phyloP scores from a whole-genome alignment of 2,329 filamentous ascomycete genomes.

The Fusarium subglutinans region DNA sequence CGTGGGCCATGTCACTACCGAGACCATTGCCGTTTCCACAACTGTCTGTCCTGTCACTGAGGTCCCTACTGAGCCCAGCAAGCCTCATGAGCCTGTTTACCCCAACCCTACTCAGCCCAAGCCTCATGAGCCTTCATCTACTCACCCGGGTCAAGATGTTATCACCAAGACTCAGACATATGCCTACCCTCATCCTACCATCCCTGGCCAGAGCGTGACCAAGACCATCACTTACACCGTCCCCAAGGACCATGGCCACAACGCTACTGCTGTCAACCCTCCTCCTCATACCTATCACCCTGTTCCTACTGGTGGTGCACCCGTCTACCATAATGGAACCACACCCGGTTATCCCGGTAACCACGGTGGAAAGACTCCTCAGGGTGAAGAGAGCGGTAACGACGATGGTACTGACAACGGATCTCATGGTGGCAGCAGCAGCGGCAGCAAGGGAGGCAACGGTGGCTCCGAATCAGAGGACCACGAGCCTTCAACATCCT shows the following conservation, averaged over 20 bases:
- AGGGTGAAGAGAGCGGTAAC: constrained; percentile 14
- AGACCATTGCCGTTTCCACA: constrained; percentile 36
- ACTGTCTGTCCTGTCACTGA: constrained; percentile 36
- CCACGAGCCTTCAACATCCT: constrained; percentile 21
- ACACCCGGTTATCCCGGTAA: constrained; percentile 17
- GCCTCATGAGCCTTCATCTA: constrained; percentile 29
- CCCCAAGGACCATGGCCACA: constrained; percentile 26
- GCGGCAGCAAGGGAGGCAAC: not conserved
- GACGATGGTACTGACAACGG: constrained; percentile 7
- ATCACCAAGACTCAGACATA: constrained; percentile 42
- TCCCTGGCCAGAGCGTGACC: constrained; percentile 35
- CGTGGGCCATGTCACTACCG: constrained; percentile 34
- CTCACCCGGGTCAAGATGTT: constrained; percentile 30
- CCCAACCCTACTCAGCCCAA: constrained; percentile 33
- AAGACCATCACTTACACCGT: constrained; percentile 41
- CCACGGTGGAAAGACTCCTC: constrained; percentile 29
- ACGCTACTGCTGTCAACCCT: constrained; percentile 32
- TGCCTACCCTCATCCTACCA: constrained; percentile 41
- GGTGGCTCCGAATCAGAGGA: constrained; percentile 17
- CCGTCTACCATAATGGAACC: constrained; percentile 28
- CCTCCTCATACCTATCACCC: constrained; percentile 34
- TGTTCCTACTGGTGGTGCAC: constrained; percentile 29
- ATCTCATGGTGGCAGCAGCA: constrained; percentile 1
- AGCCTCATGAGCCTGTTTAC: constrained; percentile 24
- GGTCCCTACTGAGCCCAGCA: constrained; percentile 22